Evolutionary conservation across 129 eudicot genomes (phyloP), one percentile per base, ranked within the genome.

Genomic region (Centaurea solstitialis): DNA sequence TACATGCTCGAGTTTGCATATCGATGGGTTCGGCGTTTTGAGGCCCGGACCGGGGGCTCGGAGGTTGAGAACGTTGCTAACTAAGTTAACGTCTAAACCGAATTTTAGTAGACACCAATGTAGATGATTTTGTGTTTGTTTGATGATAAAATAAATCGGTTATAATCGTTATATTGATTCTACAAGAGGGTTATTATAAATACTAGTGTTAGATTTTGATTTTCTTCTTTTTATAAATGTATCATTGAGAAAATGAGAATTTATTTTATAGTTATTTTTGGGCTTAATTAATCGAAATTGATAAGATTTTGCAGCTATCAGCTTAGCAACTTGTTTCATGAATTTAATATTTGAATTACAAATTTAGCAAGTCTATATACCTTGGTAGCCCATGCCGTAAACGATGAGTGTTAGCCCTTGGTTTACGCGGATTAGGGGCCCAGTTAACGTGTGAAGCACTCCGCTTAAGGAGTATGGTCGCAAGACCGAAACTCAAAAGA

Each of bases 41-140:
- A 86, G 70, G 83, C 95, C 99, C 2, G 99, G 99, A 75, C 68
- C 83, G 0, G 99, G 99, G 40, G 84, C 89, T 0, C 86, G 92
- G 76, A 89, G 99, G 78, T 76, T 93, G 77, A 84, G 38, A 78
- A 86, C 78, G 26, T 50, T 91, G 87, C 47, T 95, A 23, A 88
- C 73, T 0, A 95, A 95, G 87, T 81, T 95, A 84, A 53, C 85
- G 18, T 78, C 87, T 50, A 79, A 85, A 18, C 91, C 82, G 53
- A 83, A 70, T 68, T 83, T 87, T 6, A 62, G 22, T 71, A 95
- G 47, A 80, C 80, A 82, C 7, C 89, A 85, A 23, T 95, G 99
- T 83, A 93, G 74, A 87, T 95, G 88, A 88, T 70, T 43, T 40
- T 73, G 6, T 75, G 4, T 35, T 45, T 75, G 4, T 35, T 45